Evolutionary conservation across 2,329 filamentous ascomycete species (phyloP).

Genomic region (Stemphylium beticola): DNA sequence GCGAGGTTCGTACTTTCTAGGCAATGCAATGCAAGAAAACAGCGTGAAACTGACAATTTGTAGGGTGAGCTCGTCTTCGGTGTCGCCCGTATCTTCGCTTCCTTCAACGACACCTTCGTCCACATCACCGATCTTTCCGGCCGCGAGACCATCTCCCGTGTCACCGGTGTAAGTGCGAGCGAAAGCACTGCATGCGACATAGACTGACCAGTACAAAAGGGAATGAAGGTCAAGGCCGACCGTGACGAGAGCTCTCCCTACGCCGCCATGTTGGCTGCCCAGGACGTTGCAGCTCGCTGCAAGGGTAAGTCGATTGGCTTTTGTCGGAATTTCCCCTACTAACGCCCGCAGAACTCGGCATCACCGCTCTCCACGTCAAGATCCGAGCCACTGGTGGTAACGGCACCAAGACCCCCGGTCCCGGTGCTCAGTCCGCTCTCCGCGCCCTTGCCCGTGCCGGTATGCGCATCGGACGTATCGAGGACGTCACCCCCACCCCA

Average conservation of each 20-base stretch:
- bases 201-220: conserved; percentile 11
- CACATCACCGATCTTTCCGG: conserved; percentile 99
- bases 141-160: conserved; percentile 99
- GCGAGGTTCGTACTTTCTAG: conserved; percentile 67
- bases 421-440: conserved; percentile 98
- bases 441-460: conserved; percentile 97
- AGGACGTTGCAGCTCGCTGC: conserved; percentile 88
- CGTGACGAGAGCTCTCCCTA: conserved; percentile 99
- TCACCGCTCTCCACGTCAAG: conserved; percentile 99
- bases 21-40: conserved; percentile 1
- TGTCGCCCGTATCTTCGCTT: conserved; percentile 97
- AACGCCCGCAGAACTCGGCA: conserved; percentile 66
- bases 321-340: not conserved
- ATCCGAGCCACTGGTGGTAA: conserved; percentile 99
- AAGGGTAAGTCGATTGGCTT: conserved; percentile 51
- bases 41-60: conserved; percentile 27
- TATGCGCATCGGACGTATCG: conserved; percentile 99
- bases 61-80: conserved; percentile 95
- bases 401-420: conserved; percentile 99
- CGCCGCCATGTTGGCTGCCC: conserved; percentile 99
- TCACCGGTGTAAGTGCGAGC: conserved; percentile 76
- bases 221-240: conserved; percentile 95
- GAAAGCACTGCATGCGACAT: not conserved
- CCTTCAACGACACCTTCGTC: conserved; percentile 71
- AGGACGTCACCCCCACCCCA: conserved; percentile 98